Evolutionary conservation across 176 grass and related monocot species (phyloP), one percentile per base, ranked within the genome.

Genomic region (Musa acuminata): DNA sequence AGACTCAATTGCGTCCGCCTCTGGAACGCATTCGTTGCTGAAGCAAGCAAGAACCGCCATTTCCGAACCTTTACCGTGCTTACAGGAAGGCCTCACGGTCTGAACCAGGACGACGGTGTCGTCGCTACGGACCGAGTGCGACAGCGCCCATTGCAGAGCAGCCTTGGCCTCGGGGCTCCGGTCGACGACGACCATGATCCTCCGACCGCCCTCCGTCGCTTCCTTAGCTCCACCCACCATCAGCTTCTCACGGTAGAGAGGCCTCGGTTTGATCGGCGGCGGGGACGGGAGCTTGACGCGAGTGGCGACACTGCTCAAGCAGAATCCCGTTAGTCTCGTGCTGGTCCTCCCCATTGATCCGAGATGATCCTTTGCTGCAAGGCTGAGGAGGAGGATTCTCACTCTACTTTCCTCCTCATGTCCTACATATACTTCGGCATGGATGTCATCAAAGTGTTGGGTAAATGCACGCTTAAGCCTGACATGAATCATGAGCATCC

Each of bases 91-190:
- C 67, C 72, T 74, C 80, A 85, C 69, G 76, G 87, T 58, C 76
- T 85, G 79, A 21, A 96, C 84, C 20, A 96, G 92, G 79, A 92
- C 68, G 52, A 96, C 24, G 0, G 75, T 89, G 70, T 96, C 92
- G 66, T 77, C 73, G 0, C 75, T 77, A 43, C 84, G 84, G 23
- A 89, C 80, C 35, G 92, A 80, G 75, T 92, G 89, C 26, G 92
- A 89, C 43, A 96, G 89, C 66, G 84, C 87, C 92, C 89, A 96
- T 29, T 85, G 82, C 75, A 96, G 72, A 26, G 86, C 89, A 55
- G 89, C 89, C 63, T 84, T 85, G 0, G 92, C 84, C 66, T 91
- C 89, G 29, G 75, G 82, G 60, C 82, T 29, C 22, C 60, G 76
- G 73, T 91, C 86, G 0, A 72, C 84, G 55, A 83, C 86, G 58